A percentile compares a stretch with the other conserved stretches of the same genome.
phyloP scores from a whole-genome alignment of 768 basidiomycete genomes.

The Amanita jacksonii region DNA sequence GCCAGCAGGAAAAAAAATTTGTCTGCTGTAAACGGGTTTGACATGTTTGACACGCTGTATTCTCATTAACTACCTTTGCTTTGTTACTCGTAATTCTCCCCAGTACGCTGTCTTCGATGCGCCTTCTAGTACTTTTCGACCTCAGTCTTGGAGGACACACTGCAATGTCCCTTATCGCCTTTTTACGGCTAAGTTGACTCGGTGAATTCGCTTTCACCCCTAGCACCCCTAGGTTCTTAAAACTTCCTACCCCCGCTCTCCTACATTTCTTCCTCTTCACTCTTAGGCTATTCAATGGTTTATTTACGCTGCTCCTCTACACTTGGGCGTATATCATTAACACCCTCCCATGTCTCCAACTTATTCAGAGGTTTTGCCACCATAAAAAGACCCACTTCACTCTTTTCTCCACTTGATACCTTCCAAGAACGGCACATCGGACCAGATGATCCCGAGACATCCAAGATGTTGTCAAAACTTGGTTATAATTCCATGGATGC shows the following conservation, averaged over 20 bases:
- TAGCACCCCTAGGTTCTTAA: constrained; percentile 17
- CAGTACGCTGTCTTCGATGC: background rate
- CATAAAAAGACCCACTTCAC: constrained; percentile 45
- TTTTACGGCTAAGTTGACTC: constrained; percentile 32
- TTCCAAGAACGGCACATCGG: constrained; percentile 91
- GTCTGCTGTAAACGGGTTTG: constrained; percentile 16
- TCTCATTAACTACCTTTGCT: background rate
- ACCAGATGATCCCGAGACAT: constrained; percentile 73
- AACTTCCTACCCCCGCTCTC: constrained; percentile 13
- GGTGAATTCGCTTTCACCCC: constrained; percentile 41
- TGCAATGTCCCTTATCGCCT: constrained; percentile 1
- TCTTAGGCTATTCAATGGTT: constrained; percentile 21
- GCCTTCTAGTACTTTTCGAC: background rate
- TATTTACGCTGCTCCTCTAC: constrained; percentile 16
- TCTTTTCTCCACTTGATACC: constrained; percentile 83
- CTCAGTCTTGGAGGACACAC: background rate
- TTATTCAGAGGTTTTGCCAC: constrained; percentile 43
- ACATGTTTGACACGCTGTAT: constrained; percentile 13
- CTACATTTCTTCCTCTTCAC: constrained; percentile 13
- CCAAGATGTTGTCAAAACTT: constrained; percentile 71
- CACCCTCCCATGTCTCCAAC: constrained; percentile 15
- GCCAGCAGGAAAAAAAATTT: constrained; percentile 38
- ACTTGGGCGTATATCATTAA: constrained; percentile 7
- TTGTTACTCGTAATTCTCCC: background rate
- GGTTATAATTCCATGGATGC: constrained; percentile 85